Evolutionary conservation across 495 filamentous ascomycete species (phyloP), one percentile per base, ranked within the genome.

Genomic region (Talaromyces nanjingensis): DNA sequence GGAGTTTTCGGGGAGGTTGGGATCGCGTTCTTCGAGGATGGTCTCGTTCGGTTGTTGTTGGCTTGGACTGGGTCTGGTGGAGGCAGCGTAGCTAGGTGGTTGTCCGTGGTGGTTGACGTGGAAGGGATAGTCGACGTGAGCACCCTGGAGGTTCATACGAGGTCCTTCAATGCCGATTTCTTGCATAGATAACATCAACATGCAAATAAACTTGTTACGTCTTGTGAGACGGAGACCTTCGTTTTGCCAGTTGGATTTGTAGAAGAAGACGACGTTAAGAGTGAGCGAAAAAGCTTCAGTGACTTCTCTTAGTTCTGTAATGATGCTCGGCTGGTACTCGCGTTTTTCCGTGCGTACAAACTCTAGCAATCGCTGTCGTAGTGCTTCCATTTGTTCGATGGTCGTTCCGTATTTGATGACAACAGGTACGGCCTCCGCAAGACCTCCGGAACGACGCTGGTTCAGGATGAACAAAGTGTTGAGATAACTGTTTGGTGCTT

Each of bases 211-310:
- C 72, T 92, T 96, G 77, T 98, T 98, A 62, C 93, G 89, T 16
- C 94, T 85, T 64, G 87, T 89, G 2, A 98, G 82, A 72, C 94
- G 91, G 24, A 97, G 81, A 53, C 93, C 81, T 70, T 98, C 94
- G 75, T 97, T 97, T 69, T 97, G 93, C 86, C 87, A 89, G 69
- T 88, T 96, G 59, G 89, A 91, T 72, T 97, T 98, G 81, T 97
- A 97, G 77, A 98, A 97, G 78, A 97, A 97, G 66, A 97, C 89
- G 60, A 98, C 87, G 73, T 97, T 97, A 64, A 98, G 81, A 9
- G 89, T 96, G 68, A 97, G 76, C 14, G 81, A 83, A 79, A 89
- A 85, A 52, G 81, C 85, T 59, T 89, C 85, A 14, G 77, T 77
- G n/a, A 88, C 82, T 27, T 82, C 80, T 16, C 84, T 83, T 27